These are phyloP conservation scores for Ganoderma sp. DNA, from an alignment of 1,284 basidiomycete genomes.

Conservation along the genomic window DNA sequence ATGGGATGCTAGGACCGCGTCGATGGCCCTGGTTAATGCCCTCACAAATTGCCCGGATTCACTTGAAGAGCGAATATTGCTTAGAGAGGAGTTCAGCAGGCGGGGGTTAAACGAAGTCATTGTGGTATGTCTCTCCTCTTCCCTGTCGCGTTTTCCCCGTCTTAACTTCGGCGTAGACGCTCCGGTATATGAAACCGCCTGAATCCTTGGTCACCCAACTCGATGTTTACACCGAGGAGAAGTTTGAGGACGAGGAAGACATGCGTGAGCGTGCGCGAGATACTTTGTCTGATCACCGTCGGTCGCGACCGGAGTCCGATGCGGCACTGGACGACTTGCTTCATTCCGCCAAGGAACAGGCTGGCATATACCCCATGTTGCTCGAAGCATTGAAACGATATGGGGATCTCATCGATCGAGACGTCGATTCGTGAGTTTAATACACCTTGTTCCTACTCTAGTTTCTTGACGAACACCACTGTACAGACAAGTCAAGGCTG, in stretches of 20 bases:
- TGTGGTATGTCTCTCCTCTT: slow-evolving; percentile 60
- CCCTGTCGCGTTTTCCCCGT: slow-evolving; percentile 1
- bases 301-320: slow-evolving; percentile 55
- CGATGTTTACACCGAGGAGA: slow-evolving; percentile 84
- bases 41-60: slow-evolving; percentile 78
- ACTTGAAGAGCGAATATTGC: slow-evolving; percentile 77
- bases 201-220: slow-evolving; percentile 77
- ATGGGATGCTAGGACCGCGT: slow-evolving; percentile 84
- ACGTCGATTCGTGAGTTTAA: slow-evolving; percentile 62
- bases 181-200: slow-evolving; percentile 79
- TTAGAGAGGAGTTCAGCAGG: slow-evolving; percentile 82
- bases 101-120: slow-evolving; percentile 85
- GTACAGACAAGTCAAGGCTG: slow-evolving; percentile 65
- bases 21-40: slow-evolving; percentile 83
- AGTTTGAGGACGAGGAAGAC: slow-evolving; percentile 88
- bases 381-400: slow-evolving; percentile 62
- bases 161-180: slow-evolving; percentile 50
- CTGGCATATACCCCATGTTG: slow-evolving; percentile 60
- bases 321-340: slow-evolving; percentile 61
- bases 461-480: background rate
- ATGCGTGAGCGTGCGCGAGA: slow-evolving; percentile 66
- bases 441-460: background rate
- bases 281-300: slow-evolving; percentile 48
- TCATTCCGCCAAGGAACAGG: slow-evolving; percentile 60
- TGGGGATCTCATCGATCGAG: slow-evolving; percentile 60